Percentiles rank a stretch among this genome's conserved stretches.
phyloP scores from a whole-genome alignment of 108 stramenopile species.

The Pseudonitzschia pungens region DNA sequence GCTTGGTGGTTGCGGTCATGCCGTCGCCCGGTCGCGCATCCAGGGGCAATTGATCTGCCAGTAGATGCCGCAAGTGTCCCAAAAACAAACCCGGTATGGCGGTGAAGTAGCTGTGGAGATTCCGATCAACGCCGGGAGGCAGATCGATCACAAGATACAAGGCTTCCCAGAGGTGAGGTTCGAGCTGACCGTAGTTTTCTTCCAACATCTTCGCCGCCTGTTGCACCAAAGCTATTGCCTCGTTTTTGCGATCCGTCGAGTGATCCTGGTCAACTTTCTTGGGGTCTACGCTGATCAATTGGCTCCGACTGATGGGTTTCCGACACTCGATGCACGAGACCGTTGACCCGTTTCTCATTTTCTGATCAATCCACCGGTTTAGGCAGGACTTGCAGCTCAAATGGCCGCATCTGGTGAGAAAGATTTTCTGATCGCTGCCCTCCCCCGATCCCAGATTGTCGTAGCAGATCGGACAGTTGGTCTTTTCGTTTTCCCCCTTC shows the following conservation, averaged over 20 bases:
- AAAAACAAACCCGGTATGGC: slow-evolving; percentile 46
- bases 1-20: background rate
- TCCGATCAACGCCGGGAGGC: slow-evolving; percentile 27
- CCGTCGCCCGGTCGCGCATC: slow-evolving; percentile 16
- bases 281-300: slow-evolving; percentile 38
- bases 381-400: slow-evolving; percentile 45
- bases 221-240: slow-evolving; percentile 28
- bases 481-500: slow-evolving; percentile 20
- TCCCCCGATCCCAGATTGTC: slow-evolving; percentile 26
- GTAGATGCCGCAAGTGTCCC: slow-evolving; percentile 28
- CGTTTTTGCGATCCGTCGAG: slow-evolving; percentile 2
- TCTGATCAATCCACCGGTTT: slow-evolving; percentile 20
- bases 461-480: slow-evolving; percentile 43
- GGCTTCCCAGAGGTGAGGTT: slow-evolving; percentile 40
- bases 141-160: slow-evolving; percentile 43
- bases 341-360: background rate
- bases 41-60: background rate
- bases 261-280: slow-evolving; percentile 26
- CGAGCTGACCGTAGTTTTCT: slow-evolving; percentile 41
- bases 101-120: slow-evolving; percentile 15
- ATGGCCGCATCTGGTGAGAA: slow-evolving; percentile 47
- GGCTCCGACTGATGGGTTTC: slow-evolving; percentile 22
- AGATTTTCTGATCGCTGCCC: slow-evolving; percentile 19
- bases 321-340: slow-evolving; percentile 43
- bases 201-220: slow-evolving; percentile 40